Evolutionary conservation across 148 eudicot species (phyloP).

Genomic region (Persicaria maculosa): DNA sequence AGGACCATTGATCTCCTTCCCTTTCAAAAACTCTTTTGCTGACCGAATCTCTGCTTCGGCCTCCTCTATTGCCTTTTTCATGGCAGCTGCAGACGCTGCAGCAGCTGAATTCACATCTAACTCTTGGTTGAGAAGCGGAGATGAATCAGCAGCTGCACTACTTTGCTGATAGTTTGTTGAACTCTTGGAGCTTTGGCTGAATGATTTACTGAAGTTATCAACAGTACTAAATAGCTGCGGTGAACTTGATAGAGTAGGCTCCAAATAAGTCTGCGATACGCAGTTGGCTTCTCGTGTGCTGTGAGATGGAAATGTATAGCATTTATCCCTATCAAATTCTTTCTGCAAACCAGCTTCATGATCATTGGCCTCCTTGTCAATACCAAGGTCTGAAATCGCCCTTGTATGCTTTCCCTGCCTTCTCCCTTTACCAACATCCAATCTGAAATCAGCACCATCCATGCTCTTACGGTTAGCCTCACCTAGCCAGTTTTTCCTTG

Average conservation of each 20-base stretch:
- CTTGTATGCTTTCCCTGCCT: constrained; percentile 19
- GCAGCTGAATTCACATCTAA: constrained; percentile 77
- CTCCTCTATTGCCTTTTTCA: constrained; percentile 74
- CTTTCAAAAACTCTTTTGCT: constrained; percentile 69
- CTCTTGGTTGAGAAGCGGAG: constrained; percentile 53
- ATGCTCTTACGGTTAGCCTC: constrained; percentile 15
- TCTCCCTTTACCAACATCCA: background rate
- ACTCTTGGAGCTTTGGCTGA: constrained; percentile 26
- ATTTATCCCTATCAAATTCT: background rate
- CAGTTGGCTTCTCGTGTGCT: constrained; percentile 25
- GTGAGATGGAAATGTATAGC: constrained; percentile 19
- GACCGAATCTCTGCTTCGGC: constrained; percentile 75
- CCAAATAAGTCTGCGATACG: constrained; percentile 37
- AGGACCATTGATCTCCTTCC: constrained; percentile 43
- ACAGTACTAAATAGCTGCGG: constrained; percentile 28
- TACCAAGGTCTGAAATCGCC: constrained; percentile 13
- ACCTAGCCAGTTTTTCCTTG: constrained; percentile 28
- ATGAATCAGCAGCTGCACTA: constrained; percentile 26
- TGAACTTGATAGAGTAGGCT: constrained; percentile 31
- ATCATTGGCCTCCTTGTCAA: constrained; percentile 9
- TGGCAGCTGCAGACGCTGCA: constrained; percentile 64
- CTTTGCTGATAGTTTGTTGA: constrained; percentile 27
- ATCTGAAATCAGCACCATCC: constrained; percentile 15
- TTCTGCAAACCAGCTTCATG: constrained; percentile 2
- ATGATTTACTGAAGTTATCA: constrained; percentile 27